A percentile compares a stretch with the other conserved stretches of the same genome.
Evolutionary conservation across 495 filamentous ascomycete genomes (phyloP).

Genomic region (Physcia stellaris): DNA sequence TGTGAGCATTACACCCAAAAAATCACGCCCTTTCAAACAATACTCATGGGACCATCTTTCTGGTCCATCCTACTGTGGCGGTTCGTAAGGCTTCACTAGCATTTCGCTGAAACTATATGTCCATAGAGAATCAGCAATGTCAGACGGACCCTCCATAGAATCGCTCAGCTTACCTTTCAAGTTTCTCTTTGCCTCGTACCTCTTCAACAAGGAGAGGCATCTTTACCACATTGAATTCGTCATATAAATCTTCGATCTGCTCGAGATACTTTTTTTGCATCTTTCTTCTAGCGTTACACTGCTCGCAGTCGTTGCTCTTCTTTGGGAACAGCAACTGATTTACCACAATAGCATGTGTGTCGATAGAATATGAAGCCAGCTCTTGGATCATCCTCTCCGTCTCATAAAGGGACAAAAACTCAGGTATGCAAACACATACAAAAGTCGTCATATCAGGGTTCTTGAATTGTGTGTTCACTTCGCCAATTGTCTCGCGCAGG

Average conservation of each 20-base stretch:
- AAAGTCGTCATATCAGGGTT: slow-evolving; percentile 92
- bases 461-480: slow-evolving; percentile 98
- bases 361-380: slow-evolving; percentile 81
- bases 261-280: slow-evolving; percentile 99
- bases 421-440: slow-evolving; percentile 95
- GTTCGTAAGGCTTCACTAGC: slow-evolving; percentile 70
- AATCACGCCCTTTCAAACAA: too few species aligned
- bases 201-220: slow-evolving; percentile 94
- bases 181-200: slow-evolving; percentile 82
- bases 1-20: too few species aligned
- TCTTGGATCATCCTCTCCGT: slow-evolving; percentile 99
- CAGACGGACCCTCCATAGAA: background rate
- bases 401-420: slow-evolving; percentile 95
- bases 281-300: slow-evolving; percentile 86
- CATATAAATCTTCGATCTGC: slow-evolving; percentile 96
- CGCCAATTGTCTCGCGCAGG: slow-evolving; percentile 79
- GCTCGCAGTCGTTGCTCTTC: slow-evolving; percentile 73
- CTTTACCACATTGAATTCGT: slow-evolving; percentile 97
- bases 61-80: slow-evolving; percentile 40
- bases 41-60: too few species aligned
- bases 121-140: background rate
- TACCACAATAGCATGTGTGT: slow-evolving; percentile 94
- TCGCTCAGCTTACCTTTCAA: slow-evolving; percentile 53
- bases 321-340: slow-evolving; percentile 95
- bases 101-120: slow-evolving; percentile 71